Conservation (phyloP, 2,329 filamentous ascomycete species). For the Escovopsis sp. region DNA sequence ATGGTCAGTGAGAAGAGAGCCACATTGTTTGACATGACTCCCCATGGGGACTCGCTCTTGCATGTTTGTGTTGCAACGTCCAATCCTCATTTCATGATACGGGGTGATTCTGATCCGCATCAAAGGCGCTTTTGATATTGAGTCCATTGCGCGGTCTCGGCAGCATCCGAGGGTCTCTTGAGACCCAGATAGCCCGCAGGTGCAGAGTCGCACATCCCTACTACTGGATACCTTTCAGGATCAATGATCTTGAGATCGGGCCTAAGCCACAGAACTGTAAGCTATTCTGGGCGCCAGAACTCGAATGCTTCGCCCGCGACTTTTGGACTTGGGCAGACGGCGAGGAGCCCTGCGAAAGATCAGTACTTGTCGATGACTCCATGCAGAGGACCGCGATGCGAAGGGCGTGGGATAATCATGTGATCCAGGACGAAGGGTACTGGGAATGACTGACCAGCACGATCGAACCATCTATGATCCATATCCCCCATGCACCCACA, state of each 20-base stretch:
- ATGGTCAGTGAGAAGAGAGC: conserved; percentile 9
- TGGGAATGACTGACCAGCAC: no score
- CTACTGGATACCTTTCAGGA: conserved; percentile 12
- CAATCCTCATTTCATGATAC: conserved; percentile 3
- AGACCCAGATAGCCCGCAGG: neutral
- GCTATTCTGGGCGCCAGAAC: conserved; percentile 12
- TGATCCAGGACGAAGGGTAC: no score
- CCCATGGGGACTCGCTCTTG: conserved; percentile 4
- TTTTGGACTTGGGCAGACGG: conserved; percentile 13
- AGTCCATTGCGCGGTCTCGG: conserved; percentile 6
- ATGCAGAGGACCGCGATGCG: no score
- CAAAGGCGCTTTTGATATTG: conserved; percentile 8
- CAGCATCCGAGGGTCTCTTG: neutral
- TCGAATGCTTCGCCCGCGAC: conserved; percentile 12
- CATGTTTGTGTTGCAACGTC: conserved; percentile 5
- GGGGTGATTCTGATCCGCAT: neutral
- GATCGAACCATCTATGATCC: no score
- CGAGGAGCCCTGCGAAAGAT: no score
- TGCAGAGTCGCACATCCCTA: neutral
- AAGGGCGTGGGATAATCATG: no score
- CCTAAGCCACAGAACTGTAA: conserved; percentile 7
- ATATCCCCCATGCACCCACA: no score
- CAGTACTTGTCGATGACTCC: no score
- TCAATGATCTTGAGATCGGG: conserved; percentile 9
- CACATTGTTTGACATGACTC: conserved; percentile 12